Percentiles rank a stretch among this genome's conserved stretches.
Evolutionary conservation across 176 grass and related monocot genomes (phyloP).

Genomic region (Thalia dealbata): DNA sequence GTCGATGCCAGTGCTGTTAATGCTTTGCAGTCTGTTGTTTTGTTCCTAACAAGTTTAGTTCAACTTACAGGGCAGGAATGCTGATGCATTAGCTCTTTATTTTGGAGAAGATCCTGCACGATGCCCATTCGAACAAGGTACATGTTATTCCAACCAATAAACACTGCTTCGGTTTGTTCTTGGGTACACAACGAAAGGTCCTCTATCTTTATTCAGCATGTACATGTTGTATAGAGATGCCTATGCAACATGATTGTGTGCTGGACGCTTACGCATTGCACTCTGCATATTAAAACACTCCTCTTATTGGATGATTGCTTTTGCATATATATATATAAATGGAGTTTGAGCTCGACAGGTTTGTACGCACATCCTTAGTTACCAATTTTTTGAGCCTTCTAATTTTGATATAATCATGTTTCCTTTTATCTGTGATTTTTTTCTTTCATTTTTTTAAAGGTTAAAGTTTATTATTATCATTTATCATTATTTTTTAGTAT

Average conservation of each 20-base stretch:
- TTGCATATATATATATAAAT: no score
- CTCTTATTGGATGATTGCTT: neutral
- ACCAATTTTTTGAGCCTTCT: no score
- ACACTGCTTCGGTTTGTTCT: neutral
- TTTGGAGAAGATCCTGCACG: conserved; percentile 92
- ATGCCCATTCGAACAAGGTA: conserved; percentile 98
- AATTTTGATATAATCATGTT: no score
- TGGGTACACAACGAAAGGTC: neutral
- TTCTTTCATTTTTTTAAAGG: no score
- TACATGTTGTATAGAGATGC: neutral
- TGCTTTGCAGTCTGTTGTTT: neutral
- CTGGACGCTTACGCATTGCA: neutral
- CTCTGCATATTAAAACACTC: neutral
- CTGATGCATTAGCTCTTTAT: conserved; percentile 94
- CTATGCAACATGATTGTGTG: neutral
- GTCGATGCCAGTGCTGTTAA: neutral
- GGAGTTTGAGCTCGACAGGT: no score
- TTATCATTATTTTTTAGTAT: no score
- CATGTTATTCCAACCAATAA: neutral
- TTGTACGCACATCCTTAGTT: neutral
- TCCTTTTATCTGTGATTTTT: no score
- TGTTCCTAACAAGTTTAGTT: neutral
- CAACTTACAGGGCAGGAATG: conserved; percentile 69
- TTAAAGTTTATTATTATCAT: no score
- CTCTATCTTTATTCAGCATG: neutral